phyloP scores from a whole-genome alignment of 1,139 yeast species.

The Suhomyces anneliseae region DNA sequence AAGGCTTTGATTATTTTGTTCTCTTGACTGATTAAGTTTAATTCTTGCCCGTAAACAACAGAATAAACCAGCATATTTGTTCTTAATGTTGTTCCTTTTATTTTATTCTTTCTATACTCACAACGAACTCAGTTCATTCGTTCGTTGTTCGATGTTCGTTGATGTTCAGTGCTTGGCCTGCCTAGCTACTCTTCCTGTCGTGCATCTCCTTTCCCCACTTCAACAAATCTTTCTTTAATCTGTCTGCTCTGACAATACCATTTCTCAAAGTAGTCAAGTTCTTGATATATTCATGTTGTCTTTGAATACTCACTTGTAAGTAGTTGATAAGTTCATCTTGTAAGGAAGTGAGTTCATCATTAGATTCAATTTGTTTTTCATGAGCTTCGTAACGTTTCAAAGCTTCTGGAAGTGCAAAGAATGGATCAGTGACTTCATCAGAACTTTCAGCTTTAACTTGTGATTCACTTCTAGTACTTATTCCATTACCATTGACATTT shows the following conservation, averaged over 20 bases:
- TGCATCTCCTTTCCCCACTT: slow-evolving; percentile 87
- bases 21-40: too few relatives aligned
- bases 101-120: too few relatives aligned
- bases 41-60: too few relatives aligned
- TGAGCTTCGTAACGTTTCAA: slow-evolving; percentile 37
- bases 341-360: slow-evolving; percentile 29
- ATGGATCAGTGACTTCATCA: slow-evolving; percentile 35
- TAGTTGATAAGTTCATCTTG: slow-evolving; percentile 46
- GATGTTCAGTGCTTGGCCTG: not conserved
- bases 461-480: slow-evolving; percentile 3
- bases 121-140: too few relatives aligned
- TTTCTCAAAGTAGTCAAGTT: slow-evolving; percentile 69
- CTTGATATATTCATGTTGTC: slow-evolving; percentile 87
- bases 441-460: slow-evolving; percentile 16
- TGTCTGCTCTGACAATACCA: slow-evolving; percentile 75
- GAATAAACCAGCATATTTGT: too few relatives aligned
- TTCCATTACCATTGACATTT: not conserved
- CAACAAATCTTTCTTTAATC: slow-evolving; percentile 65
- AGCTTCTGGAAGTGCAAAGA: slow-evolving; percentile 40
- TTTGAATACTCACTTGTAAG: slow-evolving; percentile 60
- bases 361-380: slow-evolving; percentile 29
- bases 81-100: not conserved
- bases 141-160: not conserved
- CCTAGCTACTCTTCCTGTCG: slow-evolving; percentile 50
- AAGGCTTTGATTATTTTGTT: too few relatives aligned